Percentiles rank a stretch among this genome's conserved stretches.
These are phyloP conservation scores for Heliocybe sulcata DNA, from an alignment of 1,284 basidiomycete genomes.

Conservation along the genomic window DNA sequence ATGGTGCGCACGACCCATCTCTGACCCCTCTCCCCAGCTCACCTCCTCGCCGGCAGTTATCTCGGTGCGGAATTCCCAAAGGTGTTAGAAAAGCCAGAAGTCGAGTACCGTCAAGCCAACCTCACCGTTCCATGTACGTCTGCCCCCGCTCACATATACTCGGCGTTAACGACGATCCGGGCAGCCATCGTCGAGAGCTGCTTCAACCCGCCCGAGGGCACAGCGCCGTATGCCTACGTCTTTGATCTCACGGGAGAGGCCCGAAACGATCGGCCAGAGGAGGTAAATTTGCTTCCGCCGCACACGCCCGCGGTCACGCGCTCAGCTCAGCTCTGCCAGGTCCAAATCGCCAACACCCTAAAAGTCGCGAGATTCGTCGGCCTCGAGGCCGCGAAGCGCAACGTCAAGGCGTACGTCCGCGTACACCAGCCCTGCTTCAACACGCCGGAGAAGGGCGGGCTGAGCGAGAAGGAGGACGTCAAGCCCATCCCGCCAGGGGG, in stretches of 20 bases:
- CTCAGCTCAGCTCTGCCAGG: slow-evolving; percentile 28
- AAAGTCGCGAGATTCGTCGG: slow-evolving; percentile 65
- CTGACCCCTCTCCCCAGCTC: background rate
- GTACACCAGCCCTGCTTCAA: slow-evolving; percentile 82
- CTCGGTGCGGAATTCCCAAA: slow-evolving; percentile 72
- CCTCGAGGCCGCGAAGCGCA: slow-evolving; percentile 55
- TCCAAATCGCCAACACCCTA: slow-evolving; percentile 77
- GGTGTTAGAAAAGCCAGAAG: slow-evolving; percentile 54
- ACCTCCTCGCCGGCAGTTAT: slow-evolving; percentile 41
- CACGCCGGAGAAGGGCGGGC: slow-evolving; percentile 56
- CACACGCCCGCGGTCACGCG: background rate
- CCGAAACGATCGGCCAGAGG: slow-evolving; percentile 69
- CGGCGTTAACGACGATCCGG: background rate
- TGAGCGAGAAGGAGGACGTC: slow-evolving; percentile 69
- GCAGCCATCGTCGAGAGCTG: slow-evolving; percentile 58
- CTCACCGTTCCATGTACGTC: slow-evolving; percentile 61
- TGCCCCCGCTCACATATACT: background rate
- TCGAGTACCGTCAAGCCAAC: slow-evolving; percentile 84
- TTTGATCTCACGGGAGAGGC: slow-evolving; percentile 83
- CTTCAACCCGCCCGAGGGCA: slow-evolving; percentile 65
- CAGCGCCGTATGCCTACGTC: slow-evolving; percentile 61
- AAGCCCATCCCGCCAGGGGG: slow-evolving; percentile 71
- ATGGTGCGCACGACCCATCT: slow-evolving; percentile 50
- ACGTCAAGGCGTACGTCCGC: slow-evolving; percentile 73
- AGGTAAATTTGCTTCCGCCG: slow-evolving; percentile 33